These are phyloP conservation scores for Ochromonas danica DNA, from an alignment of 108 stramenopile genomes.

Conservation along the genomic window DNA sequence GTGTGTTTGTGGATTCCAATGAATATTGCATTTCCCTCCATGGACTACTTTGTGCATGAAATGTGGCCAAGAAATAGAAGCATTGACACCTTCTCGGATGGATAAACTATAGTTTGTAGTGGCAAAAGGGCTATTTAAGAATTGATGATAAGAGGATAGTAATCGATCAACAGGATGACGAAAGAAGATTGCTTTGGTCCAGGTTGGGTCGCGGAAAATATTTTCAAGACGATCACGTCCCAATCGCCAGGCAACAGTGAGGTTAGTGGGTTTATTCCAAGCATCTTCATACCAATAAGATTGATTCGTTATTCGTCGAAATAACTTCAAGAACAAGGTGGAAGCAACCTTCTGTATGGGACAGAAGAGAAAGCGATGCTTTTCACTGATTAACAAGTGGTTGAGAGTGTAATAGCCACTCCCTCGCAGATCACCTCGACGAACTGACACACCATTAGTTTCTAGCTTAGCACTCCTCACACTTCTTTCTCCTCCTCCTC, in stretches of 20 bases:
- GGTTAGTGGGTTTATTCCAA: background rate
- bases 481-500: too few relatives aligned
- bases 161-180: constrained; percentile 37
- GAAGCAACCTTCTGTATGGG: constrained; percentile 22
- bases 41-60: background rate
- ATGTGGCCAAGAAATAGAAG: too few relatives aligned
- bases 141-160: constrained; percentile 36
- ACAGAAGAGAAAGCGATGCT: too few relatives aligned
- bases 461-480: too few relatives aligned
- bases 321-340: constrained; percentile 38
- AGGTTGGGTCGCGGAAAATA: constrained; percentile 37
- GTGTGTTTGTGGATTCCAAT: background rate
- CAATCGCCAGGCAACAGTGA: background rate
- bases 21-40: background rate
- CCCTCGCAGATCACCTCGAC: too few relatives aligned
- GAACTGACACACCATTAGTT: too few relatives aligned
- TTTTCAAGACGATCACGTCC: background rate
- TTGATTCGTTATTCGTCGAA: constrained; percentile 26
- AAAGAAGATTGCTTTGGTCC: constrained; percentile 40
- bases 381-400: too few relatives aligned
- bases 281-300: constrained; percentile 7
- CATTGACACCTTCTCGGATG: too few relatives aligned
- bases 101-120: too few relatives aligned
- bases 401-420: too few relatives aligned
- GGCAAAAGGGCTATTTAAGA: too few relatives aligned